These are phyloP conservation scores for Leccinum huronense DNA, from an alignment of 1,284 basidiomycete genomes.

Conservation along the genomic window DNA sequence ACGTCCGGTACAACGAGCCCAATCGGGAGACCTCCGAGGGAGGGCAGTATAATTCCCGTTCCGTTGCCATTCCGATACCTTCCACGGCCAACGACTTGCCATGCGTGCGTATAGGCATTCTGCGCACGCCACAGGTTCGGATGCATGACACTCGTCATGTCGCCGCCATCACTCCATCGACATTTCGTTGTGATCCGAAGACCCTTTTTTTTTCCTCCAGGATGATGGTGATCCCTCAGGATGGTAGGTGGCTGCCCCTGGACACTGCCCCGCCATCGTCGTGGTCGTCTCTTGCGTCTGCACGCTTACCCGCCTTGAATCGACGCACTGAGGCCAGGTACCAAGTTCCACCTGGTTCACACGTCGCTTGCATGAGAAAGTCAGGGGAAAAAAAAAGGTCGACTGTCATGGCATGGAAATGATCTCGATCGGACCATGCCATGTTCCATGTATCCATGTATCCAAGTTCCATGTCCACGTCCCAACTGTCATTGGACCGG, in stretches of 20 bases:
- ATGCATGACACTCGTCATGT: not conserved
- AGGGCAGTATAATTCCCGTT: not conserved
- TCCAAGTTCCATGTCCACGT: not conserved
- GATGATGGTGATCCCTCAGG: not conserved
- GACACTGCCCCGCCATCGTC: not conserved
- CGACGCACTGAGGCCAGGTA: not conserved
- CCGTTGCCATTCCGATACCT: not conserved
- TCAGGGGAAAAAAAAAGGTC: not conserved
- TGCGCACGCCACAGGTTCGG: not conserved
- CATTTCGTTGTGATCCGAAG: not conserved
- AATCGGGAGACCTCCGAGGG: not conserved
- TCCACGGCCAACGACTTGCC: not conserved
- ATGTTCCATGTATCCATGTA: not conserved
- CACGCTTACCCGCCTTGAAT: not conserved
- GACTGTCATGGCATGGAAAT: not conserved
- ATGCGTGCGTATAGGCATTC: not conserved
- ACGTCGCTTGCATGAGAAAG: not conserved
- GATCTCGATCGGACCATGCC: not conserved
- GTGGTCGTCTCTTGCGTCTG: not conserved
- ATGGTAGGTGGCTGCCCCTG: not conserved
- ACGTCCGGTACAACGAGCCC: not conserved
- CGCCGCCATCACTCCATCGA: not conserved
- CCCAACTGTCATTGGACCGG: not conserved
- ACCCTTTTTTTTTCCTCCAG: not conserved
- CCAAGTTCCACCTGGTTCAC: not conserved